Conservation (phyloP, 192 early-diverging fungal genomes). For the Mortierella hygrophila region DNA sequence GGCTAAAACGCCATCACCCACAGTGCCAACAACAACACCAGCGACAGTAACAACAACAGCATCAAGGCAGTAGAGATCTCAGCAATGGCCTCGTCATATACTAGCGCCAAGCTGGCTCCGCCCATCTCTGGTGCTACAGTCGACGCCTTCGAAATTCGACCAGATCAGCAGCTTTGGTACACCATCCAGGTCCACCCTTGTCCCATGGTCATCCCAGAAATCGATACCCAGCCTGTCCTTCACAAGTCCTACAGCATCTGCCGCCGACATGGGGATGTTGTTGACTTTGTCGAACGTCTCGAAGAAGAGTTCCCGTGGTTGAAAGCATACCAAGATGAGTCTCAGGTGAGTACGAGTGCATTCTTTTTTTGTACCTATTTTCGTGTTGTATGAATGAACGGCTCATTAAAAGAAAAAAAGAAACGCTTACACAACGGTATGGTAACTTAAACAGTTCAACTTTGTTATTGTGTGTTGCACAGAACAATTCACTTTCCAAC, state of each 20-base stretch:
- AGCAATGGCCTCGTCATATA: conserved; percentile 13
- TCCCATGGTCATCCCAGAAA: conserved; percentile 1
- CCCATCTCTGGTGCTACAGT: neutral
- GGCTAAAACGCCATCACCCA: neutral
- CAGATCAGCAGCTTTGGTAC: conserved; percentile 4
- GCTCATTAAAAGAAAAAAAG: neutral
- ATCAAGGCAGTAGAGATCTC: neutral
- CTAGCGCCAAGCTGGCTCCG: conserved; percentile 27
- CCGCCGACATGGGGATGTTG: conserved; percentile 15
- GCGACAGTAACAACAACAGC: neutral
- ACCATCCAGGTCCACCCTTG: conserved; percentile 20
- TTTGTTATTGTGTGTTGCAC: neutral
- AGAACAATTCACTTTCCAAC: neutral
- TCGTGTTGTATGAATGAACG: neutral
- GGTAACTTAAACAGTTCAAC: neutral
- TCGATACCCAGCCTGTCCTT: neutral
- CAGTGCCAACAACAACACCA: neutral
- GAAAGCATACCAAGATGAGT: neutral
- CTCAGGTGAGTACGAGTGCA: neutral
- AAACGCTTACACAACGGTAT: neutral
- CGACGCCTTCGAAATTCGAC: conserved; percentile 3
- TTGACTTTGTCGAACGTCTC: conserved; percentile 13
- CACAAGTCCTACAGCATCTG: conserved; percentile 19
- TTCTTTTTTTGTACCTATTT: neutral
- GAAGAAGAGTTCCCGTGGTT: conserved; percentile 23